Evolutionary conservation across 2,329 filamentous ascomycete species (phyloP).

Genomic region (Sporothrix curviconia): DNA sequence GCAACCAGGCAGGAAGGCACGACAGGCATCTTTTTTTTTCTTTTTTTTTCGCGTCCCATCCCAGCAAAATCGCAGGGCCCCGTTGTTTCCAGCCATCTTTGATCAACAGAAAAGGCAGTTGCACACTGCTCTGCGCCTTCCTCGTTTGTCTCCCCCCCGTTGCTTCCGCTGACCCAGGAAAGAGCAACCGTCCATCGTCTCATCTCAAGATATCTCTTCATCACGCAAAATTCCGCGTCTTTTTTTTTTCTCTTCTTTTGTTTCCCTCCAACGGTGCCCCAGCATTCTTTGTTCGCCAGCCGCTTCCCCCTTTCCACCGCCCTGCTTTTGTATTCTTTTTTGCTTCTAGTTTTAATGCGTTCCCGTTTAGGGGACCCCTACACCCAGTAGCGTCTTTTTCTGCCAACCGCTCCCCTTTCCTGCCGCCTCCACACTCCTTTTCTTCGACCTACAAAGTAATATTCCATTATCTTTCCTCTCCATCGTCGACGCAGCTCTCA

Average conservation of each 20-base stretch:
- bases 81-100: neutral
- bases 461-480: slow-evolving; percentile 5
- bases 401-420: slow-evolving; percentile 14
- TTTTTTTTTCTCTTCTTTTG: neutral
- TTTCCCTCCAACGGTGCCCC: neutral
- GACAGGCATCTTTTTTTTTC: slow-evolving; percentile 13
- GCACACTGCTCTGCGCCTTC: slow-evolving; percentile 1
- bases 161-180: slow-evolving; percentile 6
- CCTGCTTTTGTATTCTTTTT: slow-evolving; percentile 14
- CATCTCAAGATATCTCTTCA: slow-evolving; percentile 3
- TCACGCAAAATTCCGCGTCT: neutral
- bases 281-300: neutral
- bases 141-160: slow-evolving; percentile 7
- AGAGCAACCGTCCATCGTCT: slow-evolving; percentile 12
- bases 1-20: slow-evolving; percentile 6
- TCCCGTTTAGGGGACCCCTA: slow-evolving; percentile 18
- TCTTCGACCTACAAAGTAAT: slow-evolving; percentile 7
- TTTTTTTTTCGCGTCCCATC: slow-evolving; percentile 17
- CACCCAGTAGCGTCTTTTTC: slow-evolving; percentile 19
- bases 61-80: neutral
- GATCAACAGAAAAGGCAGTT: slow-evolving; percentile 3
- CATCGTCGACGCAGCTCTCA: neutral
- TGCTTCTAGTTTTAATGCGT: slow-evolving; percentile 17
- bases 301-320: neutral
- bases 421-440: slow-evolving; percentile 21